These are phyloP conservation scores for Marvania coccoides DNA, from an alignment of 139 green algal species.

Conservation along the genomic window DNA sequence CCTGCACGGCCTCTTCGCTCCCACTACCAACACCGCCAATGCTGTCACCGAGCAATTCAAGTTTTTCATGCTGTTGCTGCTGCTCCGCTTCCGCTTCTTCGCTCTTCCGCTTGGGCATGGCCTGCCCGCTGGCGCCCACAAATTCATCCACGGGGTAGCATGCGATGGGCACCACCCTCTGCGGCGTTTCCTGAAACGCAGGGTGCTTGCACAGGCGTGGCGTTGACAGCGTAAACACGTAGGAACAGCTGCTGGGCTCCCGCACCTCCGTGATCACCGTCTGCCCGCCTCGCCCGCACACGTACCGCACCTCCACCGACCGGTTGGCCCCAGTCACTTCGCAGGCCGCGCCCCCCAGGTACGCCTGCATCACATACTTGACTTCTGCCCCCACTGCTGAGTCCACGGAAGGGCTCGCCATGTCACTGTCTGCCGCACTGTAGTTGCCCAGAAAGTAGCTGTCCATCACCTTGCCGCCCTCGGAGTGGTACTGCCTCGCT, in stretches of 20 bases:
- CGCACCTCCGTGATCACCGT: slow-evolving; percentile 2
- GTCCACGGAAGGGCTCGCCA: slow-evolving; percentile 22
- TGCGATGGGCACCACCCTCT: not conserved
- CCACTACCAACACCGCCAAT: no score
- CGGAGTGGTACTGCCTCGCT: slow-evolving; percentile 68
- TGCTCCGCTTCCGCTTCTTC: not conserved
- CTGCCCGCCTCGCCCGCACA: slow-evolving; percentile 39
- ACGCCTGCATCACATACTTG: slow-evolving; percentile 59
- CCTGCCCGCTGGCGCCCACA: not conserved
- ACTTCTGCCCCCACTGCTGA: slow-evolving; percentile 16
- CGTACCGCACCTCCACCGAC: slow-evolving; percentile 62
- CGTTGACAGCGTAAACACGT: slow-evolving; percentile 59
- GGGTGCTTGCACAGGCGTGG: slow-evolving; percentile 69
- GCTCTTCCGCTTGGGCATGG: not conserved
- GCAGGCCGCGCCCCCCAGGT: slow-evolving; percentile 52
- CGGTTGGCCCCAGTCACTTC: slow-evolving; percentile 43
- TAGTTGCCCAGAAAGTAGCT: slow-evolving; percentile 55
- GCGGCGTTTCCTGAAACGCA: slow-evolving; percentile 22
- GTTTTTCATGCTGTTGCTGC: no score
- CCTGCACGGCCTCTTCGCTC: no score
- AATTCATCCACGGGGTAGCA: slow-evolving; percentile 2
- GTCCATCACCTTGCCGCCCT: slow-evolving; percentile 9
- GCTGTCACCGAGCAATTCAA: no score
- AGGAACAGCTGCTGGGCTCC: slow-evolving; percentile 73
- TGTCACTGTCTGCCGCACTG: slow-evolving; percentile 21